Base-by-base conservation (phyloP, 202 grass and related monocot genomes). In the Cymbopogon flexuosus region DNA sequence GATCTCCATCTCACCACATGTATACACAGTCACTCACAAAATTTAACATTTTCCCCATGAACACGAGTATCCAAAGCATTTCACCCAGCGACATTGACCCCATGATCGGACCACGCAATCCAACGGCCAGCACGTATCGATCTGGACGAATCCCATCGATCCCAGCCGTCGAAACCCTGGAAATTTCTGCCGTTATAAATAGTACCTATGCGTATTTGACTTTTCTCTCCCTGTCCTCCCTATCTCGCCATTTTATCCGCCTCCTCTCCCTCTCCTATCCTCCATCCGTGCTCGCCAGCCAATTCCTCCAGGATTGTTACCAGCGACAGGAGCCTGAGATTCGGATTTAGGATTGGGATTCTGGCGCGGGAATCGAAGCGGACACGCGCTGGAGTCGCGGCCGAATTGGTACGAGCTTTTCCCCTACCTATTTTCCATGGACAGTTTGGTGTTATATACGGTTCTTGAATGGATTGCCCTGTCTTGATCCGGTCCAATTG, bases 151-250 rank as follows among this genome's bases (percentile, higher is more conserved):
- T 5, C 6, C 3, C 5, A 0, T 8, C 59, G n/a, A 84, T 84
- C 70, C 9, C 74, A 69, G 70, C 86, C 81, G 76, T 84, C 30
- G 1, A 76, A 43, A 76, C 19, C 41, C 62, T 8, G 9, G 51
- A 69, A 9, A 15, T 69, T 24, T 5, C 51, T 76, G 52, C 56
- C 77, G 42, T 74, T 88, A 64, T 80, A 88, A 84, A 76, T 62
- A 87, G 42, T 24, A 70, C 18, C 62, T 36, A 5, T 36, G 8
- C 8, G 7, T 21, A 1, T 1, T 84, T 84, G 86, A 69, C 75
- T 75, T 80, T 27, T 88, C 81, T 88, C 13, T 45, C 42, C 40
- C 10, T 51, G 59, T 65, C 23, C 29, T 54, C 70, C 73, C 68
- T 66, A 37, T 73, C 82, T 68, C 40, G 59, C 62, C 75, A 75